Conservation (phyloP, 306 rosid species). For the Myrica gale region DNA sequence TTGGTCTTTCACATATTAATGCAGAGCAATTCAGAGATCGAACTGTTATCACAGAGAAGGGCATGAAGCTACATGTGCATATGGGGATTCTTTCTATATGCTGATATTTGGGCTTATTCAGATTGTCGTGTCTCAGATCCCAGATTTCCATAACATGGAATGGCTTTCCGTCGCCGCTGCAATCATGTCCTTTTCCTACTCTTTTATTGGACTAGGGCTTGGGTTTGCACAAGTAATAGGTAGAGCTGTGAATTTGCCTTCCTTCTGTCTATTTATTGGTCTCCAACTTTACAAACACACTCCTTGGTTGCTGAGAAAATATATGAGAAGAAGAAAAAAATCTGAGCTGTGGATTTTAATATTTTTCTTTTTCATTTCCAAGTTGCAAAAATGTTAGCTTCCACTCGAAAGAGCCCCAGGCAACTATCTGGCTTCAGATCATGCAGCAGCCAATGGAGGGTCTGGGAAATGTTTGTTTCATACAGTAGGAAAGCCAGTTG, state of each 20-base stretch:
- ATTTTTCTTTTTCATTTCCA: not conserved
- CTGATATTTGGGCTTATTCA: constrained; percentile 71
- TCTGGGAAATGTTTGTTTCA: not conserved
- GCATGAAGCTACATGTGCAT: constrained; percentile 60
- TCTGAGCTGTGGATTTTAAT: not conserved
- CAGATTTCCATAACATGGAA: constrained; percentile 67
- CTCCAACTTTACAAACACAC: not conserved
- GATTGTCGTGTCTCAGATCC: constrained; percentile 71
- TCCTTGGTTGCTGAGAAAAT: not conserved
- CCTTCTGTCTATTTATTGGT: not conserved
- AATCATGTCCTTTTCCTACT: constrained; percentile 68
- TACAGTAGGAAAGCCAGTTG: not conserved
- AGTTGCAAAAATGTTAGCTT: not conserved
- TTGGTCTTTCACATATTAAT: constrained; percentile 1
- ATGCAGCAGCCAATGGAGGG: constrained; percentile 1
- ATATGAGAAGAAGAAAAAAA: not conserved
- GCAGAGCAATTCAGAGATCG: constrained; percentile 71
- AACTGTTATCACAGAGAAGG: constrained; percentile 84
- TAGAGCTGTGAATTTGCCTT: constrained; percentile 23
- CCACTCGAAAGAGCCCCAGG: not conserved
- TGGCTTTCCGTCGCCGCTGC: constrained; percentile 80
- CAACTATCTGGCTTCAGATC: not conserved
- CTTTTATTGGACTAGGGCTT: constrained; percentile 70
- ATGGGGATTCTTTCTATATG: constrained; percentile 51
- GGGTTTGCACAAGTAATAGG: constrained; percentile 65